Conservation (phyloP, 2,329 filamentous ascomycete species). For the Chrysosporium queenslandicum region DNA sequence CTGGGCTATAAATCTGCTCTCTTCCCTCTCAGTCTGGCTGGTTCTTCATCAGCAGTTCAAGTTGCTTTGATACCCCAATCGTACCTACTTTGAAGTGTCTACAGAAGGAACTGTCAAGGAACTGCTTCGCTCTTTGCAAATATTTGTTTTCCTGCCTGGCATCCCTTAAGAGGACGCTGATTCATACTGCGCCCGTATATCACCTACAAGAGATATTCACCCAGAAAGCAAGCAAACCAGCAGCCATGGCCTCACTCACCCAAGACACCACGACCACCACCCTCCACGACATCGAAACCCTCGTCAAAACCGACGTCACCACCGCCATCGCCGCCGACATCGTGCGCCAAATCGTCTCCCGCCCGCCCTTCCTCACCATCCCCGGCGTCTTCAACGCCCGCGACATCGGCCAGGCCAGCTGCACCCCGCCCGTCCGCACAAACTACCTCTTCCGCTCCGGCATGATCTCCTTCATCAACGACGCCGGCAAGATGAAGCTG, state of each 20-base stretch:
- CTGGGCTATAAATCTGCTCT: not conserved
- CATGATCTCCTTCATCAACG: slow-evolving; percentile 51
- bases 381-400: slow-evolving; percentile 57
- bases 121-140: no score
- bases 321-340: slow-evolving; percentile 6
- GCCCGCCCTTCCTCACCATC: slow-evolving; percentile 24
- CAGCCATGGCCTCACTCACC: not conserved
- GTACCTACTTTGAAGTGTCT: no score
- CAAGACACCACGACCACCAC: not conserved
- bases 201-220: no score
- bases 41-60: not conserved
- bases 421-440: slow-evolving; percentile 21
- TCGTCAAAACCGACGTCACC: slow-evolving; percentile 13
- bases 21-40: not conserved
- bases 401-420: slow-evolving; percentile 49
- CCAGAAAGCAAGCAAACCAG: no score
- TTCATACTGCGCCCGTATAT: no score
- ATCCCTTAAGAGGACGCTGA: no score
- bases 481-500: slow-evolving; percentile 45
- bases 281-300: slow-evolving; percentile 4
- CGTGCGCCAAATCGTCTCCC: slow-evolving; percentile 8
- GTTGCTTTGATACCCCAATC: not conserved
- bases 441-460: slow-evolving; percentile 58
- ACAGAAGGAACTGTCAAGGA: no score
- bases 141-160: no score